Percentiles rank a stretch among this genome's conserved stretches.
These are phyloP conservation scores for Suillus weaverae DNA, from an alignment of 768 basidiomycete species.

Conservation along the genomic window DNA sequence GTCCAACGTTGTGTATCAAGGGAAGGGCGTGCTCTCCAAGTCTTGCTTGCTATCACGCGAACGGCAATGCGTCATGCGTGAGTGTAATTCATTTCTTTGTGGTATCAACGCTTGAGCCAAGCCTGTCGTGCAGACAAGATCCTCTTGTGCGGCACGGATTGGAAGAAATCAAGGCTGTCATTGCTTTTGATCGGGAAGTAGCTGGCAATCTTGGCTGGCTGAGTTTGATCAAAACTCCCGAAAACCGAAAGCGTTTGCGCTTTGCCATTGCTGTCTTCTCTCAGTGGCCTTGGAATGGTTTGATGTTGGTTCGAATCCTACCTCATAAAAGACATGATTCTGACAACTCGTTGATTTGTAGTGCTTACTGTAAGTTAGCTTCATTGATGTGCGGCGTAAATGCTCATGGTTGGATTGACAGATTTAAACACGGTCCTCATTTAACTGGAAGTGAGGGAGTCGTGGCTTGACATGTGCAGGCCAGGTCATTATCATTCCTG, in stretches of 20 bases:
- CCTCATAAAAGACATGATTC: not conserved
- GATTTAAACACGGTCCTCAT: slow-evolving; percentile 55
- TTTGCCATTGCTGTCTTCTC: slow-evolving; percentile 63
- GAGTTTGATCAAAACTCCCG: slow-evolving; percentile 46
- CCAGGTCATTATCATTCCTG: not conserved
- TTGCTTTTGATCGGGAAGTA: slow-evolving; percentile 44
- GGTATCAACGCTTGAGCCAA: not conserved
- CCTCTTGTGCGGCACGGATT: slow-evolving; percentile 62
- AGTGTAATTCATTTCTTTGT: slow-evolving; percentile 7
- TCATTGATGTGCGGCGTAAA: not conserved
- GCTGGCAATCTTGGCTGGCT: slow-evolving; percentile 44
- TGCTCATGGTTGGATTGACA: slow-evolving; percentile 10
- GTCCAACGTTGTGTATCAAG: slow-evolving; percentile 11
- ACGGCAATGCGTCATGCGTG: slow-evolving; percentile 45
- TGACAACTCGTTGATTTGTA: not conserved
- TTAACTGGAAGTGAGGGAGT: slow-evolving; percentile 44
- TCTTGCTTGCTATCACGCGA: slow-evolving; percentile 42
- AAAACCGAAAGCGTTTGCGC: slow-evolving; percentile 54
- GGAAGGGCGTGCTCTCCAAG: slow-evolving; percentile 35
- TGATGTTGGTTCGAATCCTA: slow-evolving; percentile 31
- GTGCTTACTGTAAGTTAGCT: slow-evolving; percentile 28
- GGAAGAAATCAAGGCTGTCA: slow-evolving; percentile 63
- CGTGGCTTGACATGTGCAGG: not conserved
- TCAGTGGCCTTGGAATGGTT: slow-evolving; percentile 57
- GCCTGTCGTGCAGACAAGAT: slow-evolving; percentile 34